Evolutionary conservation across 257 asterid genomes (phyloP), one percentile per base, ranked within the genome.

Genomic region (Oldenlandia corymbosa): DNA sequence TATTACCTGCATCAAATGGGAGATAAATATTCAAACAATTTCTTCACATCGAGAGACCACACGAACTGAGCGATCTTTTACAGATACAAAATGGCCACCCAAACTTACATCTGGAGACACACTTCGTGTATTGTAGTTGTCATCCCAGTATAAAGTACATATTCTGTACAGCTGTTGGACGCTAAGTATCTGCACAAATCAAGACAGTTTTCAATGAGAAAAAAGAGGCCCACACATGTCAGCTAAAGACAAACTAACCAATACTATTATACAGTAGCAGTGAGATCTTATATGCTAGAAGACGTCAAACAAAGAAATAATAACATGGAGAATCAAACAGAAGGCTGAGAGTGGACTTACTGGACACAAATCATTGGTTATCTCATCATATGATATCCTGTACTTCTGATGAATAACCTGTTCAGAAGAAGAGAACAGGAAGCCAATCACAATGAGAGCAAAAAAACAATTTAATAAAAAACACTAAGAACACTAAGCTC

Each of bases 101-200:
- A 23, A 54, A 73, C 94, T 83, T 78, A 93, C 99, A 71, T 85
- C 94, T 12, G 84, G 80, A 23, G 97, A 90, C 70, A 93, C 99
- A 65, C 95, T 93, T 70, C 88, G 86, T 62, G 99, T 93, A 60
- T 93, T 93, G 71, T 93, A 93, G 78, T 87, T 86, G 76, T 88
- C 97, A 69, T 93, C 99, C 92, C 94, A 83, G 80, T 93, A 93
- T 66, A 90, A 74, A 5, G 96, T 84, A 58, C 97, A 90, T 79
- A 93, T 90, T 84, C 97, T 84, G 92, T 93, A 85, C 69, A 93
- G 87, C 85, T 93, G 99, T 80, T 93, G 99, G 73, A 90, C 96
- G 42, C 96, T 85, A 58, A 93, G 84, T 77, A 90, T 84, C 99
- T 90, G 94, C 23, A 65, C 63, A 80, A 57, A 58, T 48, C 71